Percentiles rank a stretch among this genome's conserved stretches.
Evolutionary conservation across 352 stramenopile species (phyloP).

Genomic region (Pythium volutum): DNA sequence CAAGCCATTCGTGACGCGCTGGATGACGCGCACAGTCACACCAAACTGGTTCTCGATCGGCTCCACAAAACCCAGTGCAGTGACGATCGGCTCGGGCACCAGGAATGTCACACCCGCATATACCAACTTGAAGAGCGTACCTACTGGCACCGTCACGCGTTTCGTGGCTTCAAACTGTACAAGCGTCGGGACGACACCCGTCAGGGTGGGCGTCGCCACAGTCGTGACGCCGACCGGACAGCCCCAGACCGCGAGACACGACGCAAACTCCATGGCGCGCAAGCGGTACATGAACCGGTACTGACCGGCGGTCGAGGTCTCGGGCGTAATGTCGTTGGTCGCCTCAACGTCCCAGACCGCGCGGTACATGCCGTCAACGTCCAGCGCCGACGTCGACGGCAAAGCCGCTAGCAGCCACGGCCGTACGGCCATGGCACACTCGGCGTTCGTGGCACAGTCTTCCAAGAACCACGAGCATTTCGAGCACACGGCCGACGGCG

Average conservation of each 20-base stretch:
- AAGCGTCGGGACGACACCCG: slow-evolving; percentile 12
- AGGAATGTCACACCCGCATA: too few species aligned
- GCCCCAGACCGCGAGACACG: neutral
- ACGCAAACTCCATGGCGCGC: neutral
- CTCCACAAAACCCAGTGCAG: neutral
- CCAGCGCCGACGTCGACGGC: neutral
- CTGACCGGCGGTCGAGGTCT: neutral
- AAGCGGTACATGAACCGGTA: neutral
- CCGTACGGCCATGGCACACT: neutral
- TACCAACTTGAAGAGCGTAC: too few species aligned
- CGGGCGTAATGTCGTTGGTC: neutral
- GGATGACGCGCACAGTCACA: too few species aligned
- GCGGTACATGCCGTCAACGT: slow-evolving; percentile 3
- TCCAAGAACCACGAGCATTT: neutral
- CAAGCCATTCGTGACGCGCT: too few species aligned
- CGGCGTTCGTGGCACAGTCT: neutral
- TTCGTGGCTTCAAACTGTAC: neutral
- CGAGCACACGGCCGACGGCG: neutral
- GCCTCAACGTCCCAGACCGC: neutral
- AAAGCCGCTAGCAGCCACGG: slow-evolving; percentile 2
- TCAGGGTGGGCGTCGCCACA: neutral
- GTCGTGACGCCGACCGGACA: slow-evolving; percentile 13
- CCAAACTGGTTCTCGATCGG: neutral
- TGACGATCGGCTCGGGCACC: neutral
- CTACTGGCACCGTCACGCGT: neutral